Conservation (phyloP, 2,329 filamentous ascomycete species). For the Cryphonectria japonica region DNA sequence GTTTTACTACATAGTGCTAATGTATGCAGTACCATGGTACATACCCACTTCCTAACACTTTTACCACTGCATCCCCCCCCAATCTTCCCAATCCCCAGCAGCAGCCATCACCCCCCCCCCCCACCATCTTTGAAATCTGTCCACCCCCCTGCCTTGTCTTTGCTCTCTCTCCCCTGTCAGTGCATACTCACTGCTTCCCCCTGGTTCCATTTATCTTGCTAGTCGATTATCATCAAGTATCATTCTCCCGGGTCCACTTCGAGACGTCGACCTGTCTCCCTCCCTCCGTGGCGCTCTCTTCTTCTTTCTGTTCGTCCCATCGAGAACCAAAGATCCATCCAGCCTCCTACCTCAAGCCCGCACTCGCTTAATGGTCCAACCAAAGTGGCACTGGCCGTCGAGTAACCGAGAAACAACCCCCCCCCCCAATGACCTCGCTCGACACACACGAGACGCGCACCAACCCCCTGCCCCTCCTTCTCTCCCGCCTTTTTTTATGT, state of each 20-base stretch:
- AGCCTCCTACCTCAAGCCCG: neutral
- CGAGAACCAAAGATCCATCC: neutral
- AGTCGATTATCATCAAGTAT: slow-evolving; percentile 6
- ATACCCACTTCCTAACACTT: neutral
- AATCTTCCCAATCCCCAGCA: no score
- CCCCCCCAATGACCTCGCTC: neutral
- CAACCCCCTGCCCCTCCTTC: no score
- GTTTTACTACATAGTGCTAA: neutral
- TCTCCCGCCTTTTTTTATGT: no score
- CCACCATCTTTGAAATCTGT: neutral
- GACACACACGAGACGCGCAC: neutral
- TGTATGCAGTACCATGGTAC: neutral
- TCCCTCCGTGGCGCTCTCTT: neutral
- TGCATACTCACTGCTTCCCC: neutral
- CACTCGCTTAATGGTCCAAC: neutral
- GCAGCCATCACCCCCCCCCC: neutral
- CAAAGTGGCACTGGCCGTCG: neutral
- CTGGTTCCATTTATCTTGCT: neutral
- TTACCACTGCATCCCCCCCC: no score
- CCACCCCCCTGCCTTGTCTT: neutral
- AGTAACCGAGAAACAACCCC: neutral
- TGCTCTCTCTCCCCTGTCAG: neutral
- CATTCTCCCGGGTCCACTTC: slow-evolving; percentile 5
- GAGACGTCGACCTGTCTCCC: neutral
- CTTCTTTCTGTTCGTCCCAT: neutral